phyloP scores from a whole-genome alignment of 768 basidiomycete genomes.

The Stropharia rugosoannulata region DNA sequence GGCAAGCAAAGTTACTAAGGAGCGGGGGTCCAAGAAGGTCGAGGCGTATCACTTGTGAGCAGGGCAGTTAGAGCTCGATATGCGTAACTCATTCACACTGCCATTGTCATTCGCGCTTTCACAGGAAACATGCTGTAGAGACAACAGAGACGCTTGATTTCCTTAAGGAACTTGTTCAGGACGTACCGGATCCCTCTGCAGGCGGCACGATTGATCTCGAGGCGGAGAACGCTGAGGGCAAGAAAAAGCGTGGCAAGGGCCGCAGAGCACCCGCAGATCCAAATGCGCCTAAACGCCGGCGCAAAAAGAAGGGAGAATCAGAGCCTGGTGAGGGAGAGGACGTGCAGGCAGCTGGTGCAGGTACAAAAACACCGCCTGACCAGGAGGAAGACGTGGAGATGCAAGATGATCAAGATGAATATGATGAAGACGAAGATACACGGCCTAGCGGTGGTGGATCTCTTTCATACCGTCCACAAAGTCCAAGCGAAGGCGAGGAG shows the following conservation, averaged over 20 bases:
- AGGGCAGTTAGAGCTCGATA: constrained; percentile 1
- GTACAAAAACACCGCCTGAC: constrained; percentile 15
- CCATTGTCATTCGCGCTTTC: neutral
- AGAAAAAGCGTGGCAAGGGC: constrained; percentile 60
- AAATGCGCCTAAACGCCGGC: constrained; percentile 45
- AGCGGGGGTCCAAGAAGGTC: constrained; percentile 83
- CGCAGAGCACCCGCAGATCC: constrained; percentile 24
- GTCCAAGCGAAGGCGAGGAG: constrained; percentile 40
- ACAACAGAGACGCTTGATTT: constrained; percentile 91
- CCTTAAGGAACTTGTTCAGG: constrained; percentile 86
- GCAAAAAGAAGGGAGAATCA: constrained; percentile 46
- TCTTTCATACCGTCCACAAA: constrained; percentile 32
- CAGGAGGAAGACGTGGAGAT: constrained; percentile 26
- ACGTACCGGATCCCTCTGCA: constrained; percentile 83
- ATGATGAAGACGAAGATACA: constrained; percentile 17
- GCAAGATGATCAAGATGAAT: constrained; percentile 25
- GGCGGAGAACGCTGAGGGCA: constrained; percentile 52
- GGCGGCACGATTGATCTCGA: constrained; percentile 79
- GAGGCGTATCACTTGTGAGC: constrained; percentile 93
- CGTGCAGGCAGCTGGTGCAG: constrained; percentile 9
- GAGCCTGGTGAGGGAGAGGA: constrained; percentile 25
- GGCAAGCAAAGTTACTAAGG: constrained; percentile 73
- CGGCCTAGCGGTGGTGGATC: constrained; percentile 9
- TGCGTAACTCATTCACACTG: neutral
- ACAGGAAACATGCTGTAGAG: constrained; percentile 90